These are phyloP conservation scores for Vitis cinerea DNA, from an alignment of 164 flowering plant genomes.

Conservation along the genomic window DNA sequence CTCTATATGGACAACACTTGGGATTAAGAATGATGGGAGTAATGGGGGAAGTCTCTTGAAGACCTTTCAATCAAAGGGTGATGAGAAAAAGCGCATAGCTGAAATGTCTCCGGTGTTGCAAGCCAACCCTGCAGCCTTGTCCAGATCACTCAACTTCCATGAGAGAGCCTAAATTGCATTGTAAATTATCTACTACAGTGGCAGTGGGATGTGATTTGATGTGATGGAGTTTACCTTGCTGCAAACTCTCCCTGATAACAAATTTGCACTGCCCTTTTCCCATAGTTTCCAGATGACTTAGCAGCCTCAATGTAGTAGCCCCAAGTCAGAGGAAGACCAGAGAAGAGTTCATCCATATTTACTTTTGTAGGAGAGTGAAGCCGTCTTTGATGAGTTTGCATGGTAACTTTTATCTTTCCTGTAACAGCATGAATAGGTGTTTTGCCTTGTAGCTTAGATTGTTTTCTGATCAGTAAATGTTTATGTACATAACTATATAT, in stretches of 20 bases:
- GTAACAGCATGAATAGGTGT: not conserved
- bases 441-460: constrained; percentile 6
- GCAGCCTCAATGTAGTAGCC: not conserved
- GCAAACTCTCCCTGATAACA: not conserved
- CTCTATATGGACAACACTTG: constrained; percentile 50
- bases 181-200: not conserved
- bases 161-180: constrained; percentile 29
- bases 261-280: not conserved
- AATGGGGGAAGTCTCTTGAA: constrained; percentile 23
- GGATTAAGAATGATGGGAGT: constrained; percentile 31
- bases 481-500: not conserved
- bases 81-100: constrained; percentile 10
- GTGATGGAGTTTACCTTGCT: not conserved
- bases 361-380: not conserved
- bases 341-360: not conserved
- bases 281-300: too few species aligned
- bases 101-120: constrained; percentile 29
- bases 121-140: constrained; percentile 66
- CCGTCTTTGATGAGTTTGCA: not conserved
- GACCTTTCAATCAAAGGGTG: constrained; percentile 27
- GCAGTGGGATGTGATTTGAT: not conserved
- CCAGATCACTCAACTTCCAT: constrained; percentile 47
- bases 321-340: not conserved
- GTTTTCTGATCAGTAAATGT: not conserved
- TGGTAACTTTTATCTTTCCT: not conserved